A percentile compares a stretch with the other conserved stretches of the same genome.
phyloP scores from a whole-genome alignment of 257 asterid species.

The Ligustrum vulgare region DNA sequence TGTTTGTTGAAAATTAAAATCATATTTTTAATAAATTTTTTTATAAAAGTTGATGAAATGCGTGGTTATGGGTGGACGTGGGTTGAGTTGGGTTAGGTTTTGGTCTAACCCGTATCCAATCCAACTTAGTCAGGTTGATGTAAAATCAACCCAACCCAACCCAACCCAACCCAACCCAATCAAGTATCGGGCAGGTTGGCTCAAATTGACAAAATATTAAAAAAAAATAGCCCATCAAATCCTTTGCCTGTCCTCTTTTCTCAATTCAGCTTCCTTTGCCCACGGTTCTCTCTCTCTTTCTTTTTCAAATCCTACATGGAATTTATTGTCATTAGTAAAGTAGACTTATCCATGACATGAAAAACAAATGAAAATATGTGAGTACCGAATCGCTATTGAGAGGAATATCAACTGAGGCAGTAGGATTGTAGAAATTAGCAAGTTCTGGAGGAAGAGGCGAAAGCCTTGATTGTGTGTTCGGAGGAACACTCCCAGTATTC shows the following conservation, averaged over 20 bases:
- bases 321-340: conserved; percentile 26
- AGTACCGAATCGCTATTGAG: conserved; percentile 71
- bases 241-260: conserved; percentile 95
- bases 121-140: too few species aligned
- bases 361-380: conserved; percentile 13
- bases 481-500: conserved; percentile 71
- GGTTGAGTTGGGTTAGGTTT: too few species aligned
- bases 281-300: conserved; percentile 86
- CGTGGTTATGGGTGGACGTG: too few species aligned
- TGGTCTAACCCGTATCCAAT: too few species aligned
- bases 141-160: too few species aligned
- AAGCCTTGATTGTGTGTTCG: conserved; percentile 82
- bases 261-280: conserved; percentile 91
- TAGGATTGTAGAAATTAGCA: conserved; percentile 83
- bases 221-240: too few species aligned
- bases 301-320: conserved; percentile 73
- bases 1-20: too few species aligned
- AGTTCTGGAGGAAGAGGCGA: conserved; percentile 97
- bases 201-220: too few species aligned
- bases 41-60: too few species aligned
- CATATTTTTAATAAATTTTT: too few species aligned
- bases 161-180: too few species aligned
- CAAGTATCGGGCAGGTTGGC: too few species aligned
- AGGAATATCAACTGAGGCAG: conserved; percentile 84
- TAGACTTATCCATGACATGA: conserved; percentile 11